Conservation (phyloP, 495 filamentous ascomycete genomes). For the Tuber borchii region DNA sequence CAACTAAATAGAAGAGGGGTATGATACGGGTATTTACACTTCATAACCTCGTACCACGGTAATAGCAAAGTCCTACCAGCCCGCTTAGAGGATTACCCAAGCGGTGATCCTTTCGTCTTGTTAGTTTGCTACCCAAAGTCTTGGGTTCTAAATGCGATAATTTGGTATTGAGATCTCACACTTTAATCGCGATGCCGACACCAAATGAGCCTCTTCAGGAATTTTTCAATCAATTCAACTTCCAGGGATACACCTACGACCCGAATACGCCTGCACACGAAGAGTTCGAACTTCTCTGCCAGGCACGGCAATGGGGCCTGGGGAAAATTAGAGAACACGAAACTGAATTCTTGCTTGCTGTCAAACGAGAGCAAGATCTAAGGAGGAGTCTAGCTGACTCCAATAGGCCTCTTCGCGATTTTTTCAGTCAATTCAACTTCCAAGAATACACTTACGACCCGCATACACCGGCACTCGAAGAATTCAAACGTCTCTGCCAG, state of each 20-base stretch:
- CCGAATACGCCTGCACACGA: not conserved
- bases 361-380: too few species aligned
- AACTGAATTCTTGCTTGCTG: too few species aligned
- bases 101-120: not conserved
- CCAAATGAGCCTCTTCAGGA: not conserved
- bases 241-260: not conserved
- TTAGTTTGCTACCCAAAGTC: not conserved
- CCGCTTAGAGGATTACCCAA: not conserved
- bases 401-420: too few species aligned
- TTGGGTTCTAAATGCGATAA: not conserved
- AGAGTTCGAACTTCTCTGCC: not conserved
- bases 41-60: not conserved
- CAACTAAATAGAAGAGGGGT: not conserved
- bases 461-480: not conserved
- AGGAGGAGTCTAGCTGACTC: too few species aligned
- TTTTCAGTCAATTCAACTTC: not conserved
- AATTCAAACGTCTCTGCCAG: not conserved
- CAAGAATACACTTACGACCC: not conserved
- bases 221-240: not conserved
- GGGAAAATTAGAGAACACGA: too few species aligned
- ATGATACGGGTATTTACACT: not conserved
- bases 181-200: not conserved
- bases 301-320: too few species aligned
- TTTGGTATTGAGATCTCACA: not conserved
- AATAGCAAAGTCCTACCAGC: not conserved